Evolutionary conservation across 2,329 filamentous ascomycete species (phyloP).

Genomic region (Dothidotthia symphoricarpi): DNA sequence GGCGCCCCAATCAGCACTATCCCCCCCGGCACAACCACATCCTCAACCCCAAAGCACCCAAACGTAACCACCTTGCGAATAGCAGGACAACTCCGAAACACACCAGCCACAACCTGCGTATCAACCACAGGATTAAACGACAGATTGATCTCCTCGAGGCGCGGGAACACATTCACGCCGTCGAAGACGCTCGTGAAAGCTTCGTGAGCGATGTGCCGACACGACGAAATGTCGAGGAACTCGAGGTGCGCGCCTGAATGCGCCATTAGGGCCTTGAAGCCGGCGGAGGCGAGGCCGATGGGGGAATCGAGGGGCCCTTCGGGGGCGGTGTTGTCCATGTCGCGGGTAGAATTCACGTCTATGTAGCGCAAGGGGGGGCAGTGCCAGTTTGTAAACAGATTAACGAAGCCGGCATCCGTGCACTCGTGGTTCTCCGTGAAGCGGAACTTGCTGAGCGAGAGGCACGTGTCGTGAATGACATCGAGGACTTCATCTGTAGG

Average conservation of each 20-base stretch:
- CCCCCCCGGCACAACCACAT: constrained; percentile 56
- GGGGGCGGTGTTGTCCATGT: constrained; percentile 69
- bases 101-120: constrained; percentile 61
- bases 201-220: constrained; percentile 71
- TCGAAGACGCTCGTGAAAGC: constrained; percentile 76
- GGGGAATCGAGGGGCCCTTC: constrained; percentile 58
- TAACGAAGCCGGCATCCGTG: constrained; percentile 70
- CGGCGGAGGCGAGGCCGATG: constrained; percentile 71
- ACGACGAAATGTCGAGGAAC: constrained; percentile 75
- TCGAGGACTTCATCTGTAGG: constrained; percentile 56
- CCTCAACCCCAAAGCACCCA: constrained; percentile 60
- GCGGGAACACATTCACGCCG: constrained; percentile 59
- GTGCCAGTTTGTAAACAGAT: constrained; percentile 72
- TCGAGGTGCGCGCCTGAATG: constrained; percentile 71
- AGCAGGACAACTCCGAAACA: constrained; percentile 64
- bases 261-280: constrained; percentile 77
- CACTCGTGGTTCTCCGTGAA: constrained; percentile 73
- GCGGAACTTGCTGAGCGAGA: constrained; percentile 69
- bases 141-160: constrained; percentile 70
- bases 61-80: constrained; percentile 60
- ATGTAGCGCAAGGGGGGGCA: constrained; percentile 69
- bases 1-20: constrained; percentile 61
- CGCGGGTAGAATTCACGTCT: constrained; percentile 75
- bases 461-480: constrained; percentile 69
- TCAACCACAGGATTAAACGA: constrained; percentile 71